Conservation (phyloP, 2,329 filamentous ascomycete species). For the Cladosporium oxysporum region DNA sequence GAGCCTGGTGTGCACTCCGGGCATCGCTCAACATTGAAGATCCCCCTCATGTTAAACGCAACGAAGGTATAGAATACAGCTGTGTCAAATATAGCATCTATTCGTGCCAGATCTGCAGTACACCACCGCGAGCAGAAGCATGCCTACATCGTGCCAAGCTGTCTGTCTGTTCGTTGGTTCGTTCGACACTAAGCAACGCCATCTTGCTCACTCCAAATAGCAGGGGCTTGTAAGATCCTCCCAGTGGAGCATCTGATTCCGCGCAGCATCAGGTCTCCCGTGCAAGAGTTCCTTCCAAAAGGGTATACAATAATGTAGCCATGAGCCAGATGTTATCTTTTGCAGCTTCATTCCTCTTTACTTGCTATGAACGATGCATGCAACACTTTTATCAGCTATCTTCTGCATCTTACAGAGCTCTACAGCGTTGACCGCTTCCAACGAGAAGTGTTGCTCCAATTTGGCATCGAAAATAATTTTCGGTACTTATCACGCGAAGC, state of each 20-base stretch:
- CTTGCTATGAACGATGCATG: neutral
- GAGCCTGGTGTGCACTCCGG: no score
- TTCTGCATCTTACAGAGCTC: neutral
- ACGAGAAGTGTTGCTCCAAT: neutral
- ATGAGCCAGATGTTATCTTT: neutral
- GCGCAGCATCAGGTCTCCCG: neutral
- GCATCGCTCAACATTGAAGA: no score
- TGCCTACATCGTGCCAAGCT: neutral
- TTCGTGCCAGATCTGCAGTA: neutral
- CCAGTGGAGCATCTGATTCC: neutral
- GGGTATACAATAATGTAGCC: neutral
- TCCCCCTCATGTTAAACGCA: no score
- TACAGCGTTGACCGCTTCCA: neutral
- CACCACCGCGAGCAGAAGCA: neutral
- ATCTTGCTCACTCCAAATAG: no score
- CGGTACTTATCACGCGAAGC: neutral
- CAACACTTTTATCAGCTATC: neutral
- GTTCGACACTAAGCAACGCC: neutral
- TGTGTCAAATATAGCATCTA: no score
- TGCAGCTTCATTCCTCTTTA: neutral
- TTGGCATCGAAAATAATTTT: neutral
- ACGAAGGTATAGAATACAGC: no score
- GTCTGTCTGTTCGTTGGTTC: neutral
- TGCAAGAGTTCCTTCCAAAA: neutral
- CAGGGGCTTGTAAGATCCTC: neutral